Evolutionary conservation across 2,329 filamentous ascomycete species (phyloP).

Genomic region (Zalaria obscura): DNA sequence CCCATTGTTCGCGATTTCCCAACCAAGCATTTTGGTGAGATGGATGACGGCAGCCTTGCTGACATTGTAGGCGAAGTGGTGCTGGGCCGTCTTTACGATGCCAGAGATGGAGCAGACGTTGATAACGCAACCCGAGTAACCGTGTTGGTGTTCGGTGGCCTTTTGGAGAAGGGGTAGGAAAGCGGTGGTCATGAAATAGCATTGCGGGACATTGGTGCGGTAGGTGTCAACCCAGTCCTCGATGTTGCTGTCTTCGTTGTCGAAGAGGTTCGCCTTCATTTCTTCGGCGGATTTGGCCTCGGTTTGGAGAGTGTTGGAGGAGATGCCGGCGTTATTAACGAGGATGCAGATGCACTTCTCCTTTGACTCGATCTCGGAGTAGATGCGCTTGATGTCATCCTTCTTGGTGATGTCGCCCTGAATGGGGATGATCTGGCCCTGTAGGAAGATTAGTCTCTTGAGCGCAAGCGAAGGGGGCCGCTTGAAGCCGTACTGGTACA

Average conservation of each 20-base stretch:
- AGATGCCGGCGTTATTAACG: constrained; percentile 34
- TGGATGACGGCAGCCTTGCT: constrained; percentile 38
- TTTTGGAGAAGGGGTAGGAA: constrained; percentile 33
- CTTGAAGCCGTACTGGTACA: constrained; percentile 14
- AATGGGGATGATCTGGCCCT: constrained; percentile 31
- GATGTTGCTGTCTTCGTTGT: constrained; percentile 23
- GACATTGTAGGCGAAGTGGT: constrained; percentile 34
- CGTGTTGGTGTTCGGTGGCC: constrained; percentile 24
- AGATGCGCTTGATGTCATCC: constrained; percentile 25
- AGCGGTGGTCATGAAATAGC: constrained; percentile 31
- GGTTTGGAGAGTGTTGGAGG: constrained; percentile 22
- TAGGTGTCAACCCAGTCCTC: constrained; percentile 32
- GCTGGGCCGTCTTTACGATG: constrained; percentile 30
- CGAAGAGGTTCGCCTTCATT: constrained; percentile 29
- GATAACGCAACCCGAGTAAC: constrained; percentile 30
- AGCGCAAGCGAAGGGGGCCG: background rate
- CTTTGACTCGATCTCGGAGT: constrained; percentile 27
- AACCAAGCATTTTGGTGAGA: constrained; percentile 40
- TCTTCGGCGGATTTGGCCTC: constrained; percentile 25
- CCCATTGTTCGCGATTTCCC: constrained; percentile 35
- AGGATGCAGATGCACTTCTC: constrained; percentile 32
- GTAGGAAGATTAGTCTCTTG: background rate
- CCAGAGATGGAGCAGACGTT: constrained; percentile 33
- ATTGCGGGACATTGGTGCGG: constrained; percentile 32
- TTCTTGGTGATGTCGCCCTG: constrained; percentile 30